Percentiles rank a stretch among this genome's conserved stretches.
phyloP scores from a whole-genome alignment of 306 rosid genomes.

The Vicia sativa region DNA sequence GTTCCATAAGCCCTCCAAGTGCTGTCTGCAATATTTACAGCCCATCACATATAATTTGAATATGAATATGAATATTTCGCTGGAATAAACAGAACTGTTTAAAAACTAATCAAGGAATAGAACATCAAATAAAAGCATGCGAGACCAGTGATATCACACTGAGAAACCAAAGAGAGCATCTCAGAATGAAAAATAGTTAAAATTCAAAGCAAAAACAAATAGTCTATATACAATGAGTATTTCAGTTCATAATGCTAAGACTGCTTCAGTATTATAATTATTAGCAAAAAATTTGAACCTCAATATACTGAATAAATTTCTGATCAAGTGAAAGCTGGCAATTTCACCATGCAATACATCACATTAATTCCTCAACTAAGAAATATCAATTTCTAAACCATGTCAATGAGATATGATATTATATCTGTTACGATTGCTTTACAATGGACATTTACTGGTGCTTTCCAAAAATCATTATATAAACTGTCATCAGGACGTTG shows the following conservation, averaged over 20 bases:
- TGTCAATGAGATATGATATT: conserved; percentile 1
- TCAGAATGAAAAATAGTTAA: conserved; percentile 12
- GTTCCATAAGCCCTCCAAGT: conserved; percentile 73
- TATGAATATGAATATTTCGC: not conserved
- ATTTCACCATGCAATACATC: not conserved
- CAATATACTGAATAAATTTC: not conserved
- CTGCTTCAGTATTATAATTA: not conserved
- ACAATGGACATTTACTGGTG: conserved; percentile 7
- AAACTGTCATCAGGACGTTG: not conserved
- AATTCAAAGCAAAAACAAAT: conserved; percentile 5
- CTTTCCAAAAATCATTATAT: conserved; percentile 19
- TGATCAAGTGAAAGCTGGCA: not conserved
- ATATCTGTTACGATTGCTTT: not conserved
- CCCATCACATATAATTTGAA: conserved; percentile 18
- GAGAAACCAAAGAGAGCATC: conserved; percentile 6
- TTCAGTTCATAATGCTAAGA: conserved; percentile 10
- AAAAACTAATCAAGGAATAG: conserved; percentile 1
- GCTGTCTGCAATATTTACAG: conserved; percentile 51
- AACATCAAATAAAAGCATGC: conserved; percentile 22
- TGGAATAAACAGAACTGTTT: conserved; percentile 6
- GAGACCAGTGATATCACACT: not conserved
- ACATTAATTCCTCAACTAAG: conserved; percentile 4
- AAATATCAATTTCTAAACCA: conserved; percentile 1
- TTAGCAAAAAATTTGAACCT: not conserved
- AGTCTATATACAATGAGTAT: not conserved